These are phyloP conservation scores for Babesia ovata DNA, from an alignment of 169 alveolate species.

Conservation along the genomic window DNA sequence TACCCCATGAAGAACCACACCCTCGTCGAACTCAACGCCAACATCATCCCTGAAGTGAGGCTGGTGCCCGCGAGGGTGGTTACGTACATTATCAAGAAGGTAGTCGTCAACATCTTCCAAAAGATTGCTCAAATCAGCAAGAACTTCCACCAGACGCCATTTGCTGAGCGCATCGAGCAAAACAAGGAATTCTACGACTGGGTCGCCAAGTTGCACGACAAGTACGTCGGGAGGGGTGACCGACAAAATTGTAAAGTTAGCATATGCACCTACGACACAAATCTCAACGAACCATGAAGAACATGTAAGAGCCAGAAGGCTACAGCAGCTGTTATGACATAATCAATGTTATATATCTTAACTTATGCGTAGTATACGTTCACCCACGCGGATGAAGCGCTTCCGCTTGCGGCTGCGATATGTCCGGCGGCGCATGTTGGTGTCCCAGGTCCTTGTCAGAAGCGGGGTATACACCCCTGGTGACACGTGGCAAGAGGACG, in stretches of 20 bases:
- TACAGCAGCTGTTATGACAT: background rate
- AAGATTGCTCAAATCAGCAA: slow-evolving; percentile 45
- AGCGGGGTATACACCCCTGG: background rate
- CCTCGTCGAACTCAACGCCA: slow-evolving; percentile 54
- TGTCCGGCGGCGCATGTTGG: slow-evolving; percentile 75
- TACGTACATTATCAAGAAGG: slow-evolving; percentile 54
- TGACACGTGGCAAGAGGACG: no score
- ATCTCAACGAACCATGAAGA: background rate
- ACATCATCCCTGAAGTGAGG: slow-evolving; percentile 46
- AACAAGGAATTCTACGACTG: slow-evolving; percentile 51
- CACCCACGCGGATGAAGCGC: slow-evolving; percentile 73
- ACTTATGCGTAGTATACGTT: slow-evolving; percentile 69
- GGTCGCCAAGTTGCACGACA: slow-evolving; percentile 24
- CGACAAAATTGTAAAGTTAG: slow-evolving; percentile 32
- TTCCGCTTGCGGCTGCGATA: slow-evolving; percentile 68
- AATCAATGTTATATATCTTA: background rate
- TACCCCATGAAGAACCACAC: slow-evolving; percentile 60
- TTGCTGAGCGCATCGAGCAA: slow-evolving; percentile 21
- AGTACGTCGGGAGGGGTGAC: slow-evolving; percentile 40
- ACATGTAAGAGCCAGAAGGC: background rate
- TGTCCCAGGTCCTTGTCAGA: slow-evolving; percentile 71
- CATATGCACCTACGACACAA: slow-evolving; percentile 12
- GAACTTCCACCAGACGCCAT: slow-evolving; percentile 29
- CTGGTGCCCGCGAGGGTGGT: slow-evolving; percentile 48
- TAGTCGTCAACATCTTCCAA: slow-evolving; percentile 32